Evolutionary conservation across 169 alveolate genomes (phyloP).

Genomic region (Perkinsus chesapeaki): DNA sequence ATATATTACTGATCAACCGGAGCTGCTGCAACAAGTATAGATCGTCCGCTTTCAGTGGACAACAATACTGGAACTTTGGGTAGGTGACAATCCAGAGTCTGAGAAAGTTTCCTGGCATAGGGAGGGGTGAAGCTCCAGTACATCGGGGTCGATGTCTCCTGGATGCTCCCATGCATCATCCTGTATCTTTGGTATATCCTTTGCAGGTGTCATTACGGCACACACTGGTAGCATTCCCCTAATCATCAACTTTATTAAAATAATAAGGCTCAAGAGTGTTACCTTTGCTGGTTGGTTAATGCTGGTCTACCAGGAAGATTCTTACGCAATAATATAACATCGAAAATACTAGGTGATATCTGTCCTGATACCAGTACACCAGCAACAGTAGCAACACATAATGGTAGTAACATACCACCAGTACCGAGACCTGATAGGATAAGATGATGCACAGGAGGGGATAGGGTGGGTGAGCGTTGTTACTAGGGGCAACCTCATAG

Average conservation of each 20-base stretch:
- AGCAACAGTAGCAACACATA: not conserved
- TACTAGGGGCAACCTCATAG: not conserved
- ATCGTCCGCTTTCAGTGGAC: not conserved
- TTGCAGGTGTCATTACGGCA: not conserved
- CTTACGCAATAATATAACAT: not conserved
- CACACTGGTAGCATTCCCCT: not conserved
- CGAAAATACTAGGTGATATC: not conserved
- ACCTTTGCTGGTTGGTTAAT: not conserved
- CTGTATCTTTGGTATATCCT: not conserved
- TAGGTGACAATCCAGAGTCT: not conserved
- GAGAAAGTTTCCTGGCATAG: not conserved
- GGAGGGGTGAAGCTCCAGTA: not conserved
- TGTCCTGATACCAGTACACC: not conserved
- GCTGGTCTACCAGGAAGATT: not conserved
- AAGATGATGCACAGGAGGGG: too few relatives aligned
- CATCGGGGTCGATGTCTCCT: not conserved
- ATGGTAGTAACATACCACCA: not conserved
- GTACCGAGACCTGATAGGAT: not conserved
- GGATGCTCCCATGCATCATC: not conserved
- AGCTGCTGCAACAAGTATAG: not conserved
- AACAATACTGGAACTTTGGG: not conserved
- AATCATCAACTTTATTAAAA: not conserved
- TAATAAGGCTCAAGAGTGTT: not conserved
- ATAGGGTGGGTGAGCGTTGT: too few relatives aligned
- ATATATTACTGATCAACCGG: not conserved